Conservation (phyloP, 139 green algal species). For the Helicosporidium sp. region DNA sequence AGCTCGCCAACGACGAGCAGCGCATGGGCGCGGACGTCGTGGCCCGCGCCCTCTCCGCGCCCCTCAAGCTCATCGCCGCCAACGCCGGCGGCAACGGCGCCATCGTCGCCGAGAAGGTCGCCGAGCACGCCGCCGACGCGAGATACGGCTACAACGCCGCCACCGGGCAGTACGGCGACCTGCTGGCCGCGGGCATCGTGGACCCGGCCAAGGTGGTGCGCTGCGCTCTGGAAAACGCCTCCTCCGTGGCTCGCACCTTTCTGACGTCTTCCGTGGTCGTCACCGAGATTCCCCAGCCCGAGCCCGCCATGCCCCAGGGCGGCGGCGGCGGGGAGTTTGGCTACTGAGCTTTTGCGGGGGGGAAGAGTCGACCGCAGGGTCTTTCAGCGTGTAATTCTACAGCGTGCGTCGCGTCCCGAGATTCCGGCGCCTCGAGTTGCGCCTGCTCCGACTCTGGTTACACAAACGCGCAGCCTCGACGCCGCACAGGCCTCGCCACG, state of each 20-base stretch:
- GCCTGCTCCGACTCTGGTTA: too few species aligned
- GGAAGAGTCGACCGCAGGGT: too few species aligned
- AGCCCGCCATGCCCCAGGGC: neutral
- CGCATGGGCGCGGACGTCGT: slow-evolving; percentile 93
- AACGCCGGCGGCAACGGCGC: slow-evolving; percentile 92
- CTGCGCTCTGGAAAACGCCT: slow-evolving; percentile 86
- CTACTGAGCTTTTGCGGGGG: neutral
- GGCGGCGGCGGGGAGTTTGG: neutral
- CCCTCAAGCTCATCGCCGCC: slow-evolving; percentile 83
- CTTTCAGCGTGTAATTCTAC: too few species aligned
- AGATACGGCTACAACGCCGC: slow-evolving; percentile 93
- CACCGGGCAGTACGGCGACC: slow-evolving; percentile 73
- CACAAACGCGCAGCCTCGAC: too few species aligned
- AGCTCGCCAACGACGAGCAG: slow-evolving; percentile 80
- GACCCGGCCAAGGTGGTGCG: slow-evolving; percentile 95
- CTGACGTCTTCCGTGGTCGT: slow-evolving; percentile 70
- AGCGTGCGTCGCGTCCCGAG: too few species aligned
- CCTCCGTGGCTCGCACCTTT: slow-evolving; percentile 92
- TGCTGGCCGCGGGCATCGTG: slow-evolving; percentile 92
- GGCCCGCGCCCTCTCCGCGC: slow-evolving; percentile 68
- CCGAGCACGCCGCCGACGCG: slow-evolving; percentile 90
- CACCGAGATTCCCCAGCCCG: neutral
- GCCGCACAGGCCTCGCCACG: too few species aligned
- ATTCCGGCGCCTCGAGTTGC: too few species aligned
- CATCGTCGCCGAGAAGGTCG: slow-evolving; percentile 80